These are phyloP conservation scores for Penicillium parvum DNA, from an alignment of 495 filamentous ascomycete genomes.

Conservation along the genomic window DNA sequence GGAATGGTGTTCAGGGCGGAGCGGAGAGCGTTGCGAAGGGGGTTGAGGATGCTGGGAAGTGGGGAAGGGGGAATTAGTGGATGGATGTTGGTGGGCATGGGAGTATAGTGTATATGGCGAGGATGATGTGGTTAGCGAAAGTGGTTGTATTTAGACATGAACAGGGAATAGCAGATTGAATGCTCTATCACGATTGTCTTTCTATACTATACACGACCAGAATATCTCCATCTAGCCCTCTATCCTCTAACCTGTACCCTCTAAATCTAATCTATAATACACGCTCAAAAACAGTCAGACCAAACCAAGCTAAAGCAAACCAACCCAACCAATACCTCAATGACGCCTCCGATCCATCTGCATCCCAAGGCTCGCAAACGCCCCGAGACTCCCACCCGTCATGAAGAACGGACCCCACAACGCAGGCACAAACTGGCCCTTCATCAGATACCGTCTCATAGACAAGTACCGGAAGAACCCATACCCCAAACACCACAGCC, in stretches of 20 bases:
- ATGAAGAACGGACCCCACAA: constrained; percentile 32
- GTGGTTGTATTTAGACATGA: no score
- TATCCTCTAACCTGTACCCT: no score
- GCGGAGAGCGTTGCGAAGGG: constrained; percentile 54
- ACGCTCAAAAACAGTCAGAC: not conserved
- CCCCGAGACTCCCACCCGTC: constrained; percentile 18
- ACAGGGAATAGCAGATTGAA: no score
- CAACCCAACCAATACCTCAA: no score
- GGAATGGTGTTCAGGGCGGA: constrained; percentile 57
- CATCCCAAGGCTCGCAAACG: constrained; percentile 13
- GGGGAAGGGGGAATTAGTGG: constrained; percentile 39
- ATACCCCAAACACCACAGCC: constrained; percentile 28
- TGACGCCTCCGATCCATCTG: constrained; percentile 13
- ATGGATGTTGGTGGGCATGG: not conserved
- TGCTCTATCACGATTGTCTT: no score
- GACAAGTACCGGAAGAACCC: constrained; percentile 28
- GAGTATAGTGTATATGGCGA: no score
- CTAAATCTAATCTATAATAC: not conserved
- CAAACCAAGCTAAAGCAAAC: no score
- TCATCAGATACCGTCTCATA: constrained; percentile 20
- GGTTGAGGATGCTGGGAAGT: constrained; percentile 65
- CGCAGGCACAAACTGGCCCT: constrained; percentile 28
- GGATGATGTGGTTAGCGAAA: no score
- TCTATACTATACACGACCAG: no score
- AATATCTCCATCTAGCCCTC: no score